Percentiles rank a stretch among this genome's conserved stretches.
Evolutionary conservation across 345 rosid genomes (phyloP).

Genomic region (Rhizophora apiculata): DNA sequence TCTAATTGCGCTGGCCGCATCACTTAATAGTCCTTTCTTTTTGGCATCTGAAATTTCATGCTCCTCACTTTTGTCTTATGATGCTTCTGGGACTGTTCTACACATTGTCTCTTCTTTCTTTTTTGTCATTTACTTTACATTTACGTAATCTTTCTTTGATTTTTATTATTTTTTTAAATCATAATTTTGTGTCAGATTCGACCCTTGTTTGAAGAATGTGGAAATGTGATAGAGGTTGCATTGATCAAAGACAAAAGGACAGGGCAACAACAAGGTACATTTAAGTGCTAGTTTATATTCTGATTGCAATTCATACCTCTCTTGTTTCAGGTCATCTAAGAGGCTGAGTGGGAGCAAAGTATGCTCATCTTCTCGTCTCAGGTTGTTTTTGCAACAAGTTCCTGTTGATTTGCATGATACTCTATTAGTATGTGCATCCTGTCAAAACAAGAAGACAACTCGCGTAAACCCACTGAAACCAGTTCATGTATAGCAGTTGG

Average conservation of each 20-base stretch:
- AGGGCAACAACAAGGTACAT: conserved; percentile 94
- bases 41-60: too few relatives aligned
- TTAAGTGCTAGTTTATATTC: conserved; percentile 32
- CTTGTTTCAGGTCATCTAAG: conserved; percentile 79
- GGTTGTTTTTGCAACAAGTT: conserved; percentile 68
- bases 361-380: conserved; percentile 74
- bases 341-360: conserved; percentile 90
- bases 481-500: conserved; percentile 40
- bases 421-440: conserved; percentile 38
- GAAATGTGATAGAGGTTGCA: conserved; percentile 92
- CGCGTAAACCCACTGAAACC: conserved; percentile 46
- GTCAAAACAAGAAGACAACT: conserved; percentile 57
- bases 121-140: not conserved
- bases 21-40: too few relatives aligned
- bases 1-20: too few relatives aligned
- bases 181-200: conserved; percentile 57
- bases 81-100: too few relatives aligned
- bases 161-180: not conserved
- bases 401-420: conserved; percentile 50
- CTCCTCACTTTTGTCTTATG: too few relatives aligned
- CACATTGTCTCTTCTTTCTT: not conserved
- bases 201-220: conserved; percentile 79
- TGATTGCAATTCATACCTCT: conserved; percentile 43
- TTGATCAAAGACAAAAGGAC: conserved; percentile 91
- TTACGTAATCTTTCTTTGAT: not conserved